These are phyloP conservation scores for Cladosporium phlei DNA, from an alignment of 2,329 filamentous ascomycete genomes.

Conservation along the genomic window DNA sequence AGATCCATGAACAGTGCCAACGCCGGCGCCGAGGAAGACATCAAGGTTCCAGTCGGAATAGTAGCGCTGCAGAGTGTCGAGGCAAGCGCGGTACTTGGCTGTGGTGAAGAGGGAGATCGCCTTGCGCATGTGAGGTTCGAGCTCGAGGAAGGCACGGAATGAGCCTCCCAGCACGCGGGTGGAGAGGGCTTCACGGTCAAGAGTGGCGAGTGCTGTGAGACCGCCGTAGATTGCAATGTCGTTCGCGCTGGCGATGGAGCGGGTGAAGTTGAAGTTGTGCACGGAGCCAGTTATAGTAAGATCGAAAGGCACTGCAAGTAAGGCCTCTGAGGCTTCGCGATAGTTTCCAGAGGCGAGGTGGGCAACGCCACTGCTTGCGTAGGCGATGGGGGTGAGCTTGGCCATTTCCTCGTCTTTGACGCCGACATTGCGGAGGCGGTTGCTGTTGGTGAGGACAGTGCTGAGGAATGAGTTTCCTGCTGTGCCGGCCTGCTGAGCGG, in stretches of 20 bases:
- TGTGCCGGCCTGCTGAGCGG: slow-evolving; percentile 37
- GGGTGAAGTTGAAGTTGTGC: slow-evolving; percentile 55
- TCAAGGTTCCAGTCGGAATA: slow-evolving; percentile 86
- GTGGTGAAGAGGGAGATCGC: slow-evolving; percentile 86
- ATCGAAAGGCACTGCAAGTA: slow-evolving; percentile 59
- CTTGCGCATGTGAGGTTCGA: slow-evolving; percentile 89
- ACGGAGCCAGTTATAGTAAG: slow-evolving; percentile 39
- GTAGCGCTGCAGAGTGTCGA: slow-evolving; percentile 76
- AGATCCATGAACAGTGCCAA: slow-evolving; percentile 9
- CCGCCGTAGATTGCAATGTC: slow-evolving; percentile 91
- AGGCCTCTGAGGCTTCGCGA: slow-evolving; percentile 64
- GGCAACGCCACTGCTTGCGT: slow-evolving; percentile 57
- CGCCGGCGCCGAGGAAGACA: slow-evolving; percentile 57
- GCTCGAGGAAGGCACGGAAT: slow-evolving; percentile 84
- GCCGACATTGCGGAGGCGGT: slow-evolving; percentile 39
- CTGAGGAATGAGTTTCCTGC: slow-evolving; percentile 42
- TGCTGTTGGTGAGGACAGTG: slow-evolving; percentile 55
- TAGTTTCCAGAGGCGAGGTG: slow-evolving; percentile 55
- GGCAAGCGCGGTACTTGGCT: slow-evolving; percentile 79
- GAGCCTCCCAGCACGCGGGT: slow-evolving; percentile 71
- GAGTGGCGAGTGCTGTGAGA: slow-evolving; percentile 81
- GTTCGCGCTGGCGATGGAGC: slow-evolving; percentile 71
- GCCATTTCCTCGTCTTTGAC: slow-evolving; percentile 54
- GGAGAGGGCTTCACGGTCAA: slow-evolving; percentile 74
- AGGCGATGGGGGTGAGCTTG: slow-evolving; percentile 61